Conservation (phyloP, 371 early-diverging fungal genomes). For the Apophysomyces ossiformis region DNA sequence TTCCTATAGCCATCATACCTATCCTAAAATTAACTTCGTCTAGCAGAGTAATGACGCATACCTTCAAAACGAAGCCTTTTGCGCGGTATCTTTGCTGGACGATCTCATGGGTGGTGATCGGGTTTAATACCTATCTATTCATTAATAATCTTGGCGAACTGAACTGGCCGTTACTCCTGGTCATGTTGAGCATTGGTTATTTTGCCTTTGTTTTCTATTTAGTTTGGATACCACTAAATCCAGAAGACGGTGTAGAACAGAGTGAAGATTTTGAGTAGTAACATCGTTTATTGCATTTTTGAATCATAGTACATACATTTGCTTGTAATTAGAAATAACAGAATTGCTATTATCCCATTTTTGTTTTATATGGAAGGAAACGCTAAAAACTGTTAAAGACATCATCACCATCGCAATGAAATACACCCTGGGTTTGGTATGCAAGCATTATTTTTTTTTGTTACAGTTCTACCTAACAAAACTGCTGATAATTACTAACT, state of each 20-base stretch:
- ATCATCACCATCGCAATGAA: no score
- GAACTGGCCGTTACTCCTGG: constrained; percentile 17
- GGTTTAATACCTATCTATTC: constrained; percentile 58
- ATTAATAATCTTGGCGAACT: constrained; percentile 39
- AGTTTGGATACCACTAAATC: constrained; percentile 19
- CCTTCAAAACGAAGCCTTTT: constrained; percentile 42
- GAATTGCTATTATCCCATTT: no score
- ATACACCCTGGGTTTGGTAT: no score
- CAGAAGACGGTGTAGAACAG: constrained; percentile 4
- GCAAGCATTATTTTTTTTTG: constrained; percentile 8
- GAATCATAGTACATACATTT: no score
- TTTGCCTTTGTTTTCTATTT: constrained; percentile 25
- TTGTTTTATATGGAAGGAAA: background rate
- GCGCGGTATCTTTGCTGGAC: constrained; percentile 38
- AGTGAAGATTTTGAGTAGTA: constrained; percentile 8
- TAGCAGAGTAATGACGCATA: constrained; percentile 50
- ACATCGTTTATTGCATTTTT: background rate
- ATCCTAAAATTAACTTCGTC: constrained; percentile 66
- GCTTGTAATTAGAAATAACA: no score
- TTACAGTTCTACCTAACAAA: constrained; percentile 5
- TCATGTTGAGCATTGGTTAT: constrained; percentile 15
- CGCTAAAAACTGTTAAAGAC: background rate
- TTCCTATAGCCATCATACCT: constrained; percentile 76
- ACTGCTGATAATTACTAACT: background rate
- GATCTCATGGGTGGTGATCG: constrained; percentile 55